Evolutionary conservation across 1,284 basidiomycete species (phyloP), one percentile per base, ranked within the genome.

Genomic region (Leccinum griseonigrum): DNA sequence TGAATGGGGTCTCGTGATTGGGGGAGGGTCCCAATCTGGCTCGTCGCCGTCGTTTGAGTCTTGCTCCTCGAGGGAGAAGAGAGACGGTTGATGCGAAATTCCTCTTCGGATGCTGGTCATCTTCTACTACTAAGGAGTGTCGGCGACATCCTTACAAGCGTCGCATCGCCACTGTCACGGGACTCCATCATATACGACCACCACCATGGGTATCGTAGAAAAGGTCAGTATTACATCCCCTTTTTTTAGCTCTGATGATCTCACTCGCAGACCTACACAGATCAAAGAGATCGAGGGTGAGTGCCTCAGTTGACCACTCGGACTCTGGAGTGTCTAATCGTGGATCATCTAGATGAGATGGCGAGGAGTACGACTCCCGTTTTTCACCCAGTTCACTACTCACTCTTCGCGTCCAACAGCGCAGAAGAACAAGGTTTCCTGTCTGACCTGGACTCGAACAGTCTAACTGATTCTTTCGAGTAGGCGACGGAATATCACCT

Each of bases 201-300:
- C 46, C 3, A 48, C 65, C 66, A 96, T 95, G 94, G 94, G 94
- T 71, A 85, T 96, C 71, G 81, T 94, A 67, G 94, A 96, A 79
- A 96, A 96, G 85, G 92, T 88, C 53, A 38, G 73, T 62, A 22
- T 34, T 57, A 13, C 1, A 52, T 26, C 38, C 22, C 22, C 50
- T 53, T 28, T 28, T 26, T 3, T 8, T 48, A 48, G 3, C 4
- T 2, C 48, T 50, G 26, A 48, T 48, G 31, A 48, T 48, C 28
- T 5, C 54, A 55, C 26, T 28, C 28, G 8, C 14, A 34, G 26
- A 46, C 26, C 28, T 34, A 1, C 31, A 4, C 31, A 94, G 92
- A 95, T 96, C 67, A 95, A 95, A 76, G 93, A 93, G 74, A 95
- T 96, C 66, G 92, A 97, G 83, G 92, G 92, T 94, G 73, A 78